Evolutionary conservation across 257 asterid species (phyloP), one percentile per base, ranked within the genome.

Genomic region (Solanum clarkiae): DNA sequence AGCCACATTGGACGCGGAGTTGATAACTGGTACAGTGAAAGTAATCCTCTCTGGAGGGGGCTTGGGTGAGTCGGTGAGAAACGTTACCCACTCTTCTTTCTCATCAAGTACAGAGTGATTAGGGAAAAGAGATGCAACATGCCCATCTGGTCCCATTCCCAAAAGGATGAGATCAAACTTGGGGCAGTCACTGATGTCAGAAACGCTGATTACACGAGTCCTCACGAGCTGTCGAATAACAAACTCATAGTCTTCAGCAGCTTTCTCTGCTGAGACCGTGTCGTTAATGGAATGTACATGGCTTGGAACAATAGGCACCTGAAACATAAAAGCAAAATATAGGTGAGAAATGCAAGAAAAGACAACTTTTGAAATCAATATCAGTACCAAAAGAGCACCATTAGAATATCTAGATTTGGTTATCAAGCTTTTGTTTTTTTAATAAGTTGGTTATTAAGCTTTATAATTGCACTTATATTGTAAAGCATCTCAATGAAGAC

Each of bases 281-380:
- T 94, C 98, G 60, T 96, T 93, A 88, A 96, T 94, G 22, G 99
- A 88, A 69, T 92, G 97, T 63, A 94, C 92, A 40, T 95, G 99
- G 88, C 97, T 87, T 57, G 96, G 97, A 80, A 93, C 88, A 51
- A 94, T 88, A 32, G 98, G 98, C 80, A 93, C 95, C 99, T 96
- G 95, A 86, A 86, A 87, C 40, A 55, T 11, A 26, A 80, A 65
- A 24, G 44, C 77, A n/a, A 44, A 2, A 65, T 24, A 18, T 7
- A 55, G 29, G 10, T 59, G 66, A 75, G 62, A 75, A n/a, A 72
- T n/a, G 40, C 40, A 72, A 59, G 66, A 59, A n/a, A 15, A 29
- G 74, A 66, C 74, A 44, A 44, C 20, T 44, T 13, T 44, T 36
- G 66, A 44, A 44, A 44, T 3, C 12, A 71, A 42, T 6, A 71